A percentile compares a stretch with the other conserved stretches of the same genome.
phyloP scores from a whole-genome alignment of 352 stramenopile genomes.

The Phytophthora syringae region DNA sequence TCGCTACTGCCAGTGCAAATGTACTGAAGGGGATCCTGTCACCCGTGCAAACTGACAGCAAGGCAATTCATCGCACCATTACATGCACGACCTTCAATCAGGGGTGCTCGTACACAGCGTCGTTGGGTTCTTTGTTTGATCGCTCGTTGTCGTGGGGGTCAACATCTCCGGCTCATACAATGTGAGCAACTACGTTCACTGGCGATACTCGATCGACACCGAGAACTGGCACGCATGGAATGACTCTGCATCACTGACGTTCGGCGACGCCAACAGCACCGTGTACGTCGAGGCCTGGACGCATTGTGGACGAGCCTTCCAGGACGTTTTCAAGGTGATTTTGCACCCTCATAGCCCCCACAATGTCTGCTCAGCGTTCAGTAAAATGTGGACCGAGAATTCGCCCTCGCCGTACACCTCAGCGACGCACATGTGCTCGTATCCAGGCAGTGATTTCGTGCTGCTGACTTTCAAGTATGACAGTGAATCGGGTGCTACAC shows the following conservation, averaged over 20 bases:
- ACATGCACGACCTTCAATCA: conserved; percentile 20
- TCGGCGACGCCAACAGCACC: conserved; percentile 30
- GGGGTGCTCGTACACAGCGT: conserved; percentile 20
- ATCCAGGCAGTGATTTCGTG: conserved; percentile 30
- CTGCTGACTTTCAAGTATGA: conserved; percentile 27
- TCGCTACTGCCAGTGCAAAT: not conserved
- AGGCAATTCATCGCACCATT: conserved; percentile 24
- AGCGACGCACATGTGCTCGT: conserved; percentile 20
- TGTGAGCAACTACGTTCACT: conserved; percentile 40
- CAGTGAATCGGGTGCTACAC: conserved; percentile 1
- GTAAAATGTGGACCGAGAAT: conserved; percentile 23
- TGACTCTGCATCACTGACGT: conserved; percentile 25
- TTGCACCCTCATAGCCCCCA: conserved; percentile 44
- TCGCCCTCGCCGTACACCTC: conserved; percentile 8
- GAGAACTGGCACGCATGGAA: conserved; percentile 24
- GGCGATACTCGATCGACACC: conserved; percentile 47
- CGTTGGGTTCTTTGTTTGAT: conserved; percentile 13
- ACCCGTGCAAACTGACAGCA: not conserved
- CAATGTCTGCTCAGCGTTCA: conserved; percentile 16
- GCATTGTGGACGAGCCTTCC: conserved; percentile 44
- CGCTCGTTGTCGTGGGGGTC: conserved; percentile 10
- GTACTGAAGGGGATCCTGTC: conserved; percentile 8
- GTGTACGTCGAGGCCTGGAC: conserved; percentile 66
- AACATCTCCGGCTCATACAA: not conserved
- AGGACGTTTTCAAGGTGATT: conserved; percentile 35